Percentiles rank a stretch among this genome's conserved stretches.
Evolutionary conservation across 768 basidiomycete species (phyloP).

Genomic region (Suillus paluster): DNA sequence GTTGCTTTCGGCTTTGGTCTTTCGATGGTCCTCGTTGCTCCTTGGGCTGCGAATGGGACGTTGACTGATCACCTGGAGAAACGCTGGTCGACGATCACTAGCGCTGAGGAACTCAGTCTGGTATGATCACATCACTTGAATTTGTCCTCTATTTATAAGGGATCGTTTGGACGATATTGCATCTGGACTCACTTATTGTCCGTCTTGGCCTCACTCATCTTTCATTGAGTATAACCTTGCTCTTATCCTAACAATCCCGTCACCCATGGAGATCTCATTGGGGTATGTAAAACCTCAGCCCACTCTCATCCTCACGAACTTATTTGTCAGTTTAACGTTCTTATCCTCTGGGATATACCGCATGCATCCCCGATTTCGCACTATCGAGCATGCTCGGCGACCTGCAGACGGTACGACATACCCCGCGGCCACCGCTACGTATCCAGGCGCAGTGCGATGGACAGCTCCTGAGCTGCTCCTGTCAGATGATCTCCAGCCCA

Average conservation of each 20-base stretch:
- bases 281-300: constrained; percentile 17
- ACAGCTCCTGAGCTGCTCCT: constrained; percentile 42
- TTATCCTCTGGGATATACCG: constrained; percentile 44
- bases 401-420: constrained; percentile 37
- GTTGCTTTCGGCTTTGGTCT: constrained; percentile 25
- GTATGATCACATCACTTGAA: background rate
- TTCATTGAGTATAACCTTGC: background rate
- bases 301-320: background rate
- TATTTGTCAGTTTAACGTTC: constrained; percentile 19
- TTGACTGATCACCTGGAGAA: constrained; percentile 9
- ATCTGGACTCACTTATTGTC: constrained; percentile 14
- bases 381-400: constrained; percentile 41
- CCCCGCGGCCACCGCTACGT: constrained; percentile 29
- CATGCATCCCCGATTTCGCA: constrained; percentile 47
- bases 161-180: constrained; percentile 1
- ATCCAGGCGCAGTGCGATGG: constrained; percentile 47
- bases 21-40: constrained; percentile 24
- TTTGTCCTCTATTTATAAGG: background rate
- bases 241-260: constrained; percentile 5
- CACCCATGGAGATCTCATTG: constrained; percentile 30
- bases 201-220: background rate
- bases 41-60: constrained; percentile 24
- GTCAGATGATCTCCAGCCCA: constrained; percentile 15
- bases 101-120: background rate
- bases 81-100: background rate